Conservation (phyloP, 2,329 filamentous ascomycete genomes). For the Intubia oerlemansii region DNA sequence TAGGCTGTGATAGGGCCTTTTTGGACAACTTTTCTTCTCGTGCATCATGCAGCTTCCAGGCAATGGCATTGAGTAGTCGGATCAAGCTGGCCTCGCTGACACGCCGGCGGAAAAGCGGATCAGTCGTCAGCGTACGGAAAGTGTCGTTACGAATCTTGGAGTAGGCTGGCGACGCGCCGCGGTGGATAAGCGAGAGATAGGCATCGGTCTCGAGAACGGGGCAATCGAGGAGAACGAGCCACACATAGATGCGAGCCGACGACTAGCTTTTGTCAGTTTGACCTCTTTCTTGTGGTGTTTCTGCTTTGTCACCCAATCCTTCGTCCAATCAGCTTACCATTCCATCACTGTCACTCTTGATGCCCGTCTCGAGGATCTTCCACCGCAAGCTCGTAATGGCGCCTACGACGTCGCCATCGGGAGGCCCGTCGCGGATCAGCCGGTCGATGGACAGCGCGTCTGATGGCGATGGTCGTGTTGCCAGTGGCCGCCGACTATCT, state of each 20-base stretch:
- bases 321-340: slow-evolving; percentile 45
- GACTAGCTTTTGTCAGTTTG: slow-evolving; percentile 47
- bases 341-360: slow-evolving; percentile 59
- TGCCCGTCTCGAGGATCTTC: slow-evolving; percentile 52
- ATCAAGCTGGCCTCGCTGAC: slow-evolving; percentile 93
- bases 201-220: slow-evolving; percentile 67
- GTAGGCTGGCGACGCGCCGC: slow-evolving; percentile 84
- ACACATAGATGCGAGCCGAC: slow-evolving; percentile 80
- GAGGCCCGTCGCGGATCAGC: slow-evolving; percentile 61
- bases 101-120: slow-evolving; percentile 86
- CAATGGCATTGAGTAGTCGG: slow-evolving; percentile 80
- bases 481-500: slow-evolving; percentile 18
- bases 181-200: slow-evolving; percentile 78
- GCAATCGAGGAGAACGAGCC: slow-evolving; percentile 82
- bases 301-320: too few species aligned
- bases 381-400: slow-evolving; percentile 50
- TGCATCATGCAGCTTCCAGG: slow-evolving; percentile 79
- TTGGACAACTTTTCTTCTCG: slow-evolving; percentile 21
- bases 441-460: slow-evolving; percentile 46
- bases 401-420: slow-evolving; percentile 42
- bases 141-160: slow-evolving; percentile 97
- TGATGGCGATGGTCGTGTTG: too few species aligned
- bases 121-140: slow-evolving; percentile 86
- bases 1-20: background rate
- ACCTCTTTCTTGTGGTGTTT: too few species aligned